These are phyloP conservation scores for Globisporangium nagaii DNA, from an alignment of 352 stramenopile species.

Conservation along the genomic window DNA sequence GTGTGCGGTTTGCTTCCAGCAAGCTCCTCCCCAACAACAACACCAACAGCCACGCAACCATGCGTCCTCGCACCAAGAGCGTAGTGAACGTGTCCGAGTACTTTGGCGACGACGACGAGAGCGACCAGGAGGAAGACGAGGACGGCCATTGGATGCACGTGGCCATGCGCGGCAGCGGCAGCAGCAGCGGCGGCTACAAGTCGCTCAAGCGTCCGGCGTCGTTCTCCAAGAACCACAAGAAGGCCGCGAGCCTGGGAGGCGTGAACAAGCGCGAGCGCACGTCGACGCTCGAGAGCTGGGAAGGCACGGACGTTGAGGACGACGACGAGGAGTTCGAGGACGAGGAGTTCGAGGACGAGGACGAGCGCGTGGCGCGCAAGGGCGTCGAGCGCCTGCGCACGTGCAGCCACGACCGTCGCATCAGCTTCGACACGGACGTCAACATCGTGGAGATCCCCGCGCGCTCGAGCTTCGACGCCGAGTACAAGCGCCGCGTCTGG, in stretches of 20 bases:
- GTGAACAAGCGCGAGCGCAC: conserved; percentile 31
- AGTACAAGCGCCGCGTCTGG: conserved; percentile 75
- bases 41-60: conserved; percentile 10
- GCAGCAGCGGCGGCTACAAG: conserved; percentile 8
- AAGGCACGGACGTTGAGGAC: conserved; percentile 42
- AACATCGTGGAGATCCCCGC: conserved; percentile 69
- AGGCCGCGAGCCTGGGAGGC: neutral
- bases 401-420: conserved; percentile 67
- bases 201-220: conserved; percentile 6
- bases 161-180: conserved; percentile 20
- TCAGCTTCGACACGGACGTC: conserved; percentile 73
- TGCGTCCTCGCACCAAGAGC: conserved; percentile 69
- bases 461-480: conserved; percentile 64
- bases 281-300: conserved; percentile 54
- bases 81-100: conserved; percentile 72
- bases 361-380: conserved; percentile 5
- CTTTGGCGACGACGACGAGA: conserved; percentile 52
- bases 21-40: neutral
- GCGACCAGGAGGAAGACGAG: conserved; percentile 34
- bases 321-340: conserved; percentile 45
- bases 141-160: conserved; percentile 50
- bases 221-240: conserved; percentile 31
- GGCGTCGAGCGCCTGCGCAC: conserved; percentile 42
- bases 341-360: conserved; percentile 30
- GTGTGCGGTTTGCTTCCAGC: no score